Base-by-base conservation (phyloP, 257 asterid species). In the Petrea volubilis region DNA sequence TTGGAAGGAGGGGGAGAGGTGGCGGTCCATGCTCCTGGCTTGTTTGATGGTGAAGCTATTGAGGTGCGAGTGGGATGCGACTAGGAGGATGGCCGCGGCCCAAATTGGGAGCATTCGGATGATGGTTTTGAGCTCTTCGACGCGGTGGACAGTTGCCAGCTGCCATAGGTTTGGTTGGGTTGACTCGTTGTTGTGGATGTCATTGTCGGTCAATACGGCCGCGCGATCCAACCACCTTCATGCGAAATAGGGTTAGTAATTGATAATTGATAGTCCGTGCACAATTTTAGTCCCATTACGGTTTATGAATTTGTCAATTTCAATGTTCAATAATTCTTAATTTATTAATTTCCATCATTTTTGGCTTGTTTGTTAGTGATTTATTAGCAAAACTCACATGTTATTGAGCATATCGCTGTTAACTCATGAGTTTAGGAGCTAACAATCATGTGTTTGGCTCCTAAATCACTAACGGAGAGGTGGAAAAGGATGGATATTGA, bases 191-290 rank as follows among this genome's bases (percentile, higher is more conserved):
- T 38, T 38, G 6, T 38, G n/a, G 68, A 72, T 68, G 77, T 90
- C 96, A 1, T 68, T 53, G 6, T 74, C 80, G 0, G 80, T n/a
- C 1, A 79, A 81, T 9, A 93, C 56, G 1, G 96, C 97, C 0
- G 97, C 96, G 0, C 75, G 90, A 74, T 93, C 96, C 6, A 93
- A 60, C 81, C 91, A 90, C 86, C 97, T 90, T 33, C 5, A 25
- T 1, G 58, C 0, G 27, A 12, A 14, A 12, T 14, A 44, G 50
- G 50, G 1, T 1, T 2, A 11, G 13, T 40, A 11, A 40, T n/a
- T n/a, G n/a, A n/a, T n/a, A n/a, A n/a, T n/a, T n/a, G n/a, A n/a
- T n/a, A n/a, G n/a, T n/a, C n/a, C n/a, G n/a, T n/a, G n/a, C n/a
- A n/a, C n/a, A n/a, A n/a, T n/a, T n/a, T n/a, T n/a, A n/a, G n/a